Percentiles rank a stretch among this genome's conserved stretches.
Conservation (phyloP, 1,284 basidiomycete species). For the Sanghuangporus sanghuang region DNA sequence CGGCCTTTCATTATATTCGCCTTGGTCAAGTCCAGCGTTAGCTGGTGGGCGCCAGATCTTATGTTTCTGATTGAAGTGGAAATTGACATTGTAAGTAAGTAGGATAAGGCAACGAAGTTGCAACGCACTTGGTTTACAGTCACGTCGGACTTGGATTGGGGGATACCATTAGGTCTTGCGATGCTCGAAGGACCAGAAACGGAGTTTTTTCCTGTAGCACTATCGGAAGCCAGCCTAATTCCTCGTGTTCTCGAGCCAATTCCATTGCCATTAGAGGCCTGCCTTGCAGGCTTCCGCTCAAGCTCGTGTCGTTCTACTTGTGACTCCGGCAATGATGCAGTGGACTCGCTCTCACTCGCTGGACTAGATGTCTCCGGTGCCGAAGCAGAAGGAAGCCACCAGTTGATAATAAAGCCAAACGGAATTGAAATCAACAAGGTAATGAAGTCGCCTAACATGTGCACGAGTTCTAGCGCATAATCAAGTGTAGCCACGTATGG, state of each 20-base stretch:
- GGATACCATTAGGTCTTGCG: conserved; percentile 3
- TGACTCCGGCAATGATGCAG: background rate
- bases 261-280: background rate
- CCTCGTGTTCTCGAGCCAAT: conserved; percentile 10
- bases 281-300: background rate
- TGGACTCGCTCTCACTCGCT: background rate
- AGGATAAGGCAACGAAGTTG: background rate
- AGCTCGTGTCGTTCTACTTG: background rate
- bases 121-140: conserved; percentile 1
- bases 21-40: conserved; percentile 1
- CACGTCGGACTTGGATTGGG: conserved; percentile 8
- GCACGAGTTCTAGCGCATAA: conserved; percentile 47
- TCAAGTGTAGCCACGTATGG: conserved; percentile 63
- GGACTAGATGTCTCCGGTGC: background rate
- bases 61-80: background rate
- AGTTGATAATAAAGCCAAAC: conserved; percentile 38
- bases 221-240: conserved; percentile 6
- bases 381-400: conserved; percentile 32
- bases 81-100: background rate
- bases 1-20: conserved; percentile 4
- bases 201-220: background rate
- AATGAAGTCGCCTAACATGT: conserved; percentile 61
- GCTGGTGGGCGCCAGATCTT: conserved; percentile 15
- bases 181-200: conserved; percentile 4
- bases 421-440: conserved; percentile 52